Conservation (phyloP, 2,329 filamentous ascomycete genomes). For the Phyllosticta citrichinensis region DNA sequence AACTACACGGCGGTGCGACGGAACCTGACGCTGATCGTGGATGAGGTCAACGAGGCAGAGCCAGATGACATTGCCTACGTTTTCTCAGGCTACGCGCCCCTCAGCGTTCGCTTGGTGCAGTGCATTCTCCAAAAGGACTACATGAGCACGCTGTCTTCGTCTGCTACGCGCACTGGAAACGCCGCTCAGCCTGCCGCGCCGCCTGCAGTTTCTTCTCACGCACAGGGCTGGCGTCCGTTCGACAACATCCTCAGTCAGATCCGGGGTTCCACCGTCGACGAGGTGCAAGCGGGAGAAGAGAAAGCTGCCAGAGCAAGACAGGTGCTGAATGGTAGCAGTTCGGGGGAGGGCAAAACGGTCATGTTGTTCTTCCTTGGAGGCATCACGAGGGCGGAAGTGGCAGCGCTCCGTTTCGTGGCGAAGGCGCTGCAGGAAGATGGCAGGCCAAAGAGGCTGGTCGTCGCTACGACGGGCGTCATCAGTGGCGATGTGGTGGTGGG, state of each 20-base stretch:
- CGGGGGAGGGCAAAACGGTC: conserved; percentile 50
- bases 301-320: conserved; percentile 82
- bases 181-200: conserved; percentile 27
- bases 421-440: conserved; percentile 59
- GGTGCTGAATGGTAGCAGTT: conserved; percentile 61
- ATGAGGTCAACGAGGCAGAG: conserved; percentile 91
- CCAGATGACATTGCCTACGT: conserved; percentile 96
- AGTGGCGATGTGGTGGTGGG: conserved; percentile 86
- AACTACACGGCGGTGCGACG: conserved; percentile 88
- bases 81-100: conserved; percentile 90
- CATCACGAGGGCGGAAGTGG: conserved; percentile 92
- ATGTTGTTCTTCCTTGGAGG: conserved; percentile 98
- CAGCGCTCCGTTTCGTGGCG: conserved; percentile 82
- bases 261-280: conserved; percentile 80
- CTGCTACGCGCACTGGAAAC: conserved; percentile 54
- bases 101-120: conserved; percentile 85
- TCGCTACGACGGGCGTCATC: conserved; percentile 86
- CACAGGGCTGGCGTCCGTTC: conserved; percentile 84
- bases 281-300: conserved; percentile 84
- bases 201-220: conserved; percentile 43
- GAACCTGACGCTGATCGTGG: conserved; percentile 77
- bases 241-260: conserved; percentile 86
- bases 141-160: conserved; percentile 45
- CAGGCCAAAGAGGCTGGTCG: conserved; percentile 64
- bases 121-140: conserved; percentile 87